Conservation (phyloP, 2,329 filamentous ascomycete species). For the Pezicula rhizophila region DNA sequence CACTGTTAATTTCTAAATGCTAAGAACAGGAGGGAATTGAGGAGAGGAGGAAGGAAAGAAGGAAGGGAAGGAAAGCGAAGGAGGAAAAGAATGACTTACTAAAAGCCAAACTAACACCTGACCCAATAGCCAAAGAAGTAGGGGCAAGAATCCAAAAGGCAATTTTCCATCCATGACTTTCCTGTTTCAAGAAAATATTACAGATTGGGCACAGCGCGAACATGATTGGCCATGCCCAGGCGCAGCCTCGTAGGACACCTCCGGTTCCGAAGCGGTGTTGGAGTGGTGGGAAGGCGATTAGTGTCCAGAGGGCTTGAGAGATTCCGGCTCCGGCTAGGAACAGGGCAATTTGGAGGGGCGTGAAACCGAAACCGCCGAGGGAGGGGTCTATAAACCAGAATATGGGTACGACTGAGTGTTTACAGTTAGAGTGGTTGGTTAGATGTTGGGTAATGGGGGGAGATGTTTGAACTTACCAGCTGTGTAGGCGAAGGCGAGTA, state of each 20-base stretch:
- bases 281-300: constrained; percentile 62
- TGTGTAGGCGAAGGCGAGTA: constrained; percentile 67
- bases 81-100: constrained; percentile 31
- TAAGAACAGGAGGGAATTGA: constrained; percentile 40
- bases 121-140: constrained; percentile 51
- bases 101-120: constrained; percentile 39
- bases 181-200: constrained; percentile 48
- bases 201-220: constrained; percentile 45
- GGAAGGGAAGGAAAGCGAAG: constrained; percentile 40
- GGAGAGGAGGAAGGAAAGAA: constrained; percentile 51
- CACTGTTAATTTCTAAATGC: constrained; percentile 18
- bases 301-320: constrained; percentile 65
- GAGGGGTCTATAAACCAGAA: constrained; percentile 58
- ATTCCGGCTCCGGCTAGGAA: constrained; percentile 60
- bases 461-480: constrained; percentile 31
- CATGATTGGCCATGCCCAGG: constrained; percentile 56
- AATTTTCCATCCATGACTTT: constrained; percentile 21
- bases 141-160: constrained; percentile 26
- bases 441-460: neutral
- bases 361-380: constrained; percentile 61
- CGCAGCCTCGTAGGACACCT: constrained; percentile 54
- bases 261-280: constrained; percentile 63
- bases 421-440: neutral
- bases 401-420: constrained; percentile 48
- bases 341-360: constrained; percentile 55